Evolutionary conservation across 345 rosid genomes (phyloP), one percentile per base, ranked within the genome.

Genomic region (Pistacia atlantica): DNA sequence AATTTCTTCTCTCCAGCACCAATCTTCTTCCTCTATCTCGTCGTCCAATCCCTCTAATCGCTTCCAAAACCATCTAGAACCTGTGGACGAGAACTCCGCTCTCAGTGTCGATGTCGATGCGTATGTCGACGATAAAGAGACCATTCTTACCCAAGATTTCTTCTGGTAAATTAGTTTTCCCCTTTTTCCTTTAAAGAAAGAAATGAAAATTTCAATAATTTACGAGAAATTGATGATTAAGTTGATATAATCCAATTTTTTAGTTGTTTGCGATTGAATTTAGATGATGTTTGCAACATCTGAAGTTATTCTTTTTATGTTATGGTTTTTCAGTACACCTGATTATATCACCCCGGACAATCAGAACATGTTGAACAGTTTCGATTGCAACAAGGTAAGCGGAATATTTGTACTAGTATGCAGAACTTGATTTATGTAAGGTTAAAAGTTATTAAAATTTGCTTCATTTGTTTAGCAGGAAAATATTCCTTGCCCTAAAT

Each of bases 281-380:
- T 42, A 65, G 49, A 22, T 56, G 42, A 45, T 25, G 16, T 20
- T 10, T 38, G 9, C 42, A 55, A 17, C 28, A 5, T 31, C 1
- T 22, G 14, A n/a, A 52, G 13, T 77, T 64, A 72, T 18, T 38
- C 17, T 51, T n/a, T 52, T 52, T 70, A 46, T 56, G 17, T 78
- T 52, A 67, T 76, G 68, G 25, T 78, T 84, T 42, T 33, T 81
- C 92, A 97, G 98, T 81, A 94, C 99, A 73, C 99, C 99, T 8
- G 99, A 94, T 78, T 97, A 97, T 73, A 89, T 94, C 72, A 94
- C 98, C 1, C 97, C 99, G 11, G 97, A 90, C 72, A 90, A 97
- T 85, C 99, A 88, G 79, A 86, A 87, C 69, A 56, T 90, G 78
- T 42, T 80, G 73, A 80, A 51, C 78, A 75, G 87, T 68, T 80